phyloP scores from a whole-genome alignment of 164 flowering plant species.

The Brasenia schreberi region DNA sequence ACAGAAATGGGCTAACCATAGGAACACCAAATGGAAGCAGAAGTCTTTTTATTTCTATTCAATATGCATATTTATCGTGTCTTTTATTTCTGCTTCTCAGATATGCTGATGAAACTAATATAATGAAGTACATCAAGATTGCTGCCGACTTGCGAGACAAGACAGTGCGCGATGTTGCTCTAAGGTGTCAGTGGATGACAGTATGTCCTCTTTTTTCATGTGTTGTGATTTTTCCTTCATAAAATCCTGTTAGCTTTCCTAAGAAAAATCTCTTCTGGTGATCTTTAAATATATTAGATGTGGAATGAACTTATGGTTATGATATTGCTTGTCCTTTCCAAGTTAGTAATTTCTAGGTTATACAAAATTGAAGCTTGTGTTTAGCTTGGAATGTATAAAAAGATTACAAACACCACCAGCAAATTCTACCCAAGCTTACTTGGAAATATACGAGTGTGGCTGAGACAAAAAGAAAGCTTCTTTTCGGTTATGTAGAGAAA shows the following conservation, averaged over 20 bases:
- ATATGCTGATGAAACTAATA: constrained; percentile 59
- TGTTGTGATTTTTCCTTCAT: background rate
- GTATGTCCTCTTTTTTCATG: constrained; percentile 27
- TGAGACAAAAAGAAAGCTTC: no score
- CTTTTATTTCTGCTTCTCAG: constrained; percentile 17
- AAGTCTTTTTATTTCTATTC: background rate
- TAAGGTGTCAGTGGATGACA: constrained; percentile 90
- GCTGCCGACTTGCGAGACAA: constrained; percentile 72
- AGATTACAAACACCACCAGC: no score
- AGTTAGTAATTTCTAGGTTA: no score
- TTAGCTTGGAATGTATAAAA: no score
- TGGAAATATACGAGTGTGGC: no score
- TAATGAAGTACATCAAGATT: constrained; percentile 76
- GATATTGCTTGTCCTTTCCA: no score
- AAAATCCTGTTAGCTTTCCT: background rate
- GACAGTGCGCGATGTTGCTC: constrained; percentile 94
- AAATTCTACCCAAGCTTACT: no score
- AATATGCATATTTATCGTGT: background rate
- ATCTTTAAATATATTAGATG: background rate
- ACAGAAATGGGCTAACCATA: no score
- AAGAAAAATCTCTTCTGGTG: no score
- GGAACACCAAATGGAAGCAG: no score
- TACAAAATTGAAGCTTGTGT: no score
- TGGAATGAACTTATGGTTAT: background rate
- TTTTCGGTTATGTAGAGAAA: no score